phyloP scores from a whole-genome alignment of 441 rosid species.

The Brassica balearica region DNA sequence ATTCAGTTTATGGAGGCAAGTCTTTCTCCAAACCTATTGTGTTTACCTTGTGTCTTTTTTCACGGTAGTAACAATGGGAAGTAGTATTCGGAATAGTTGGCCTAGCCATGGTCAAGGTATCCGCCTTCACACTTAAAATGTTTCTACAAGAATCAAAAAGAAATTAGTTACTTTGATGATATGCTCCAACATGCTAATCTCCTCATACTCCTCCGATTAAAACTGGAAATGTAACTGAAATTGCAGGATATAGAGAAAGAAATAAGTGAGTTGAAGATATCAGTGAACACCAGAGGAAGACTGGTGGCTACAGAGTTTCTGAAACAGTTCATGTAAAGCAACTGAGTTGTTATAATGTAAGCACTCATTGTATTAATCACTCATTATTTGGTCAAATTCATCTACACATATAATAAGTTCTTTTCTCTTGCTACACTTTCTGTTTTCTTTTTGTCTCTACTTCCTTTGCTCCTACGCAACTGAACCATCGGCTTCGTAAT shows the following conservation, averaged over 20 bases:
- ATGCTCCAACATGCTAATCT: conserved; percentile 12
- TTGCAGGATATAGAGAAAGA: conserved; percentile 93
- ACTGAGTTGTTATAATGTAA: conserved; percentile 29
- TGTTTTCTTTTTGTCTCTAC: conserved; percentile 7
- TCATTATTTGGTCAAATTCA: conserved; percentile 22
- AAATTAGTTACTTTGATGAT: not conserved
- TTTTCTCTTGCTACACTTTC: not conserved
- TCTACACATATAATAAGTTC: conserved; percentile 4
- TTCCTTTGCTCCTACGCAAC: conserved; percentile 10
- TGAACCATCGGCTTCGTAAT: not conserved
- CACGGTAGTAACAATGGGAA: not conserved
- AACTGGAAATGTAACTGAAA: conserved; percentile 20
- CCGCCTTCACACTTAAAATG: not conserved
- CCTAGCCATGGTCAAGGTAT: not conserved
- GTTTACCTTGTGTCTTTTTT: not conserved
- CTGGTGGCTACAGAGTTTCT: conserved; percentile 92
- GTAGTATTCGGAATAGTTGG: conserved; percentile 12
- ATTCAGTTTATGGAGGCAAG: conserved; percentile 99
- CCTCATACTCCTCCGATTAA: not conserved
- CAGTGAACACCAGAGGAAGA: conserved; percentile 90
- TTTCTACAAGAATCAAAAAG: not conserved
- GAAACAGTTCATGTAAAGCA: conserved; percentile 69
- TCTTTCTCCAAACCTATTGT: conserved; percentile 29
- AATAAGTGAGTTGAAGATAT: conserved; percentile 89
- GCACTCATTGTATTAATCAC: conserved; percentile 28